Evolutionary conservation across 805 yeast species (phyloP).

Genomic region (Saturnispora dispora): DNA sequence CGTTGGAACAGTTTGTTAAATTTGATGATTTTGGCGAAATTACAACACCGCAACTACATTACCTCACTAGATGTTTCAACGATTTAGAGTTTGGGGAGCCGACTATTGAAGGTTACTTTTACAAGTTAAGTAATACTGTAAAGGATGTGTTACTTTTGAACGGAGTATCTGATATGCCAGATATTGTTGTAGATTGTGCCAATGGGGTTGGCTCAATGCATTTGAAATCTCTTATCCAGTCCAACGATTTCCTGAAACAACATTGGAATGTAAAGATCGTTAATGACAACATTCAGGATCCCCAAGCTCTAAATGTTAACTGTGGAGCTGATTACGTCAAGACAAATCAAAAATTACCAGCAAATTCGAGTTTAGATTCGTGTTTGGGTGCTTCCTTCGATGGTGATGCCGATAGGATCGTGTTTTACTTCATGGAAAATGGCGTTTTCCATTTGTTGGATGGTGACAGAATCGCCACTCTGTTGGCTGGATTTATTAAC

Average conservation of each 20-base stretch:
- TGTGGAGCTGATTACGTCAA: slow-evolving; percentile 98
- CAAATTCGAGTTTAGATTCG: slow-evolving; percentile 28
- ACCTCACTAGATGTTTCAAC: slow-evolving; percentile 65
- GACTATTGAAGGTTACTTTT: slow-evolving; percentile 60
- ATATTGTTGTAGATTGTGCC: slow-evolving; percentile 77
- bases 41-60: slow-evolving; percentile 94
- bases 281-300: slow-evolving; percentile 46
- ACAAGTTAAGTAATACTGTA: slow-evolving; percentile 50
- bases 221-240: slow-evolving; percentile 30
- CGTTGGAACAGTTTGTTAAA: slow-evolving; percentile 20
- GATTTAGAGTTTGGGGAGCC: slow-evolving; percentile 54
- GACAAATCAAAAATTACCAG: slow-evolving; percentile 74
- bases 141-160: slow-evolving; percentile 31
- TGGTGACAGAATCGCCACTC: slow-evolving; percentile 88
- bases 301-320: slow-evolving; percentile 54
- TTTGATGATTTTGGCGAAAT: slow-evolving; percentile 54
- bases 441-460: slow-evolving; percentile 54
- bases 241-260: slow-evolving; percentile 14
- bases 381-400: slow-evolving; percentile 76
- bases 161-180: slow-evolving; percentile 12
- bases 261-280: slow-evolving; percentile 36
- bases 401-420: slow-evolving; percentile 95
- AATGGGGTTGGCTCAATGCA: slow-evolving; percentile 96
- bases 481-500: slow-evolving; percentile 60
- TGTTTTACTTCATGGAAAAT: slow-evolving; percentile 46